Evolutionary conservation across 176 grass and related monocot genomes (phyloP).

Genomic region (Avena atlantica): DNA sequence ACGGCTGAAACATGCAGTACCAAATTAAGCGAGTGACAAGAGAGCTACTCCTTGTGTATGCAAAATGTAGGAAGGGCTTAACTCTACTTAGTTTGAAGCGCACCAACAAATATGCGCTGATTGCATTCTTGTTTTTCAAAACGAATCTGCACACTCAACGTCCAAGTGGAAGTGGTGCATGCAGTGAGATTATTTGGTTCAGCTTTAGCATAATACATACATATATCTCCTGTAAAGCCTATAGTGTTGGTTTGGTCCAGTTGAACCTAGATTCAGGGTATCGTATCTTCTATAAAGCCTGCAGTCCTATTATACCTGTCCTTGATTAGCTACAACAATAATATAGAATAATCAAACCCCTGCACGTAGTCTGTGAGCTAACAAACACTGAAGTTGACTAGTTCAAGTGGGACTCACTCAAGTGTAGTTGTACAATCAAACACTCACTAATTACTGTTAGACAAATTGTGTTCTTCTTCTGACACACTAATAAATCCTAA

Average conservation of each 20-base stretch:
- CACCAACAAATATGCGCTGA: too few species aligned
- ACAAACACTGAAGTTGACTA: constrained; percentile 26
- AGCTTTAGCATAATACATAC: background rate
- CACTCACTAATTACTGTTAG: background rate
- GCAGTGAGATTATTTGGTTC: background rate
- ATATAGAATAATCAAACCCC: background rate
- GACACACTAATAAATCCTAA: background rate
- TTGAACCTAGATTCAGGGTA: background rate
- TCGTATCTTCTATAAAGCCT: background rate
- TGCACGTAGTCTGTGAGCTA: background rate
- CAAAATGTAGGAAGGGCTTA: too few species aligned
- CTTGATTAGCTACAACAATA: background rate
- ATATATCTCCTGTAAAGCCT: background rate
- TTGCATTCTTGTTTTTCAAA: too few species aligned
- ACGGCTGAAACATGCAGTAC: background rate
- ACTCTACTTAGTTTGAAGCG: too few species aligned
- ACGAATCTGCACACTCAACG: too few species aligned
- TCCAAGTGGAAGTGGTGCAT: too few species aligned
- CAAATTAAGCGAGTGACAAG: too few species aligned
- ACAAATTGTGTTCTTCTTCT: background rate
- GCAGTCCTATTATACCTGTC: background rate
- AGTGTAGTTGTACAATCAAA: background rate
- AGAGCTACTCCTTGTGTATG: too few species aligned
- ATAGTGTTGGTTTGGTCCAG: background rate
- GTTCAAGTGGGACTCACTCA: background rate